Evolutionary conservation across 2,329 filamentous ascomycete species (phyloP), one percentile per base, ranked within the genome.

Genomic region (Fusarium agapanthi): DNA sequence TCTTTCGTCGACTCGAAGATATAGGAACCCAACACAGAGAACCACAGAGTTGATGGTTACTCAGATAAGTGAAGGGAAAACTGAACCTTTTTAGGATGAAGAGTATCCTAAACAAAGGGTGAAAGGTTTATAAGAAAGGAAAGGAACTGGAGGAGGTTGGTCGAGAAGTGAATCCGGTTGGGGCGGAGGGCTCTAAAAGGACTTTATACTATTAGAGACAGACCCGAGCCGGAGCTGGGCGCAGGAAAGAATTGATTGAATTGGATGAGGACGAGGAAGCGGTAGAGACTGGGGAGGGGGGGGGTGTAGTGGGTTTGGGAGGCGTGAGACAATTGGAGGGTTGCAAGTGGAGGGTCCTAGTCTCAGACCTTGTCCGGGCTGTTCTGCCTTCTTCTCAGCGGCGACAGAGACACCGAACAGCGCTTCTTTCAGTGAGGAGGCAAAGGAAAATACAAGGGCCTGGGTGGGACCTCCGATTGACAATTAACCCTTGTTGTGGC

Each of bases 141-240:
- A 64, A 71, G 50, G 57, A 59, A 45, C 51, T 61, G 66, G 61
- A 61, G 62, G 59, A 73, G 65, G 61, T 65, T 69, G 71, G 48
- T 62, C 56, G 54, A 72, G 45, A 65, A 65, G 26, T 43, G 38
- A 43, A 18, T 38, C 28, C 57, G 61, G 76, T 72, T 76, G 76
- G 72, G 68, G 76, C 55, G 73, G 73, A 73, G 76, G 75, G 60
- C 48, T 74, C 66, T 64, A 72, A 76, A 77, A 72, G 76, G 69
- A 54, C 69, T 78, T 78, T 78, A 78, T 78, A 69, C 65, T 54
- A 78, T 74, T 69, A 76, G 69, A 69, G 35, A 70, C 71, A 76
- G 69, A 71, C 37, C 67, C 66, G 64, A 69, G 67, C 71, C 56
- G 61, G 75, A 71, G 66, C 66, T 66, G 71, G 72, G 65, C 56